Evolutionary conservation across 2,329 filamentous ascomycete species (phyloP).

Genomic region (Verticillium alfalfae): DNA sequence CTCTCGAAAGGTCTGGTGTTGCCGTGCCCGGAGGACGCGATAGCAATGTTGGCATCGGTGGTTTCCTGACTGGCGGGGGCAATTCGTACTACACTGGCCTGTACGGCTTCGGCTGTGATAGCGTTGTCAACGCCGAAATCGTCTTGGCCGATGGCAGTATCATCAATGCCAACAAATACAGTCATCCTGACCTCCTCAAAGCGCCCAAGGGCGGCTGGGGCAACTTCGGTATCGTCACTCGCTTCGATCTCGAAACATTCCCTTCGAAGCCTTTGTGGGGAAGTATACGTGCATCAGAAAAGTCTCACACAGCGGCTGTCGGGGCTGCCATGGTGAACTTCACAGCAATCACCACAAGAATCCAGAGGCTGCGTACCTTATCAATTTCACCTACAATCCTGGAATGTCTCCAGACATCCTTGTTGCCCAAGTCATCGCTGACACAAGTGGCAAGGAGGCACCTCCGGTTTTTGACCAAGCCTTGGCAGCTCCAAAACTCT

Average conservation of each 20-base stretch:
- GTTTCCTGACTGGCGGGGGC: conserved; percentile 40
- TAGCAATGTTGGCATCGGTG: conserved; percentile 34
- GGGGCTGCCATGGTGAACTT: conserved; percentile 9
- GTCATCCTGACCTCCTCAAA: conserved; percentile 35
- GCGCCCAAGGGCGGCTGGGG: conserved; percentile 34
- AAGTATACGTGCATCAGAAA: conserved; percentile 9
- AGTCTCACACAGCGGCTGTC: conserved; percentile 8
- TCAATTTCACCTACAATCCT: conserved; percentile 14
- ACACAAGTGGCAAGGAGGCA: neutral
- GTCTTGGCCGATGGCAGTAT: conserved; percentile 39
- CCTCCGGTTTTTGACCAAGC: conserved; percentile 1
- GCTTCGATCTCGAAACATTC: conserved; percentile 23
- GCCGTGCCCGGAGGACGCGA: conserved; percentile 37
- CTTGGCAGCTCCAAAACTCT: conserved; percentile 1
- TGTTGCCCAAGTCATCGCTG: conserved; percentile 12
- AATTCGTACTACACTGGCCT: conserved; percentile 40
- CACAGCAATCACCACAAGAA: conserved; percentile 13
- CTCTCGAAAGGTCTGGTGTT: conserved; percentile 30
- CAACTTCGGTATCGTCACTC: conserved; percentile 32
- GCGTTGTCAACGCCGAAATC: conserved; percentile 36
- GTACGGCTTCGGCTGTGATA: conserved; percentile 41
- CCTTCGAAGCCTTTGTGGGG: conserved; percentile 13
- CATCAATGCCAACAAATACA: conserved; percentile 28
- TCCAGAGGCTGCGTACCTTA: conserved; percentile 12
- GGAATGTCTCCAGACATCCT: conserved; percentile 8